Base-by-base conservation (phyloP, 495 filamentous ascomycete genomes). In the Talaromyces nanjingensis region DNA sequence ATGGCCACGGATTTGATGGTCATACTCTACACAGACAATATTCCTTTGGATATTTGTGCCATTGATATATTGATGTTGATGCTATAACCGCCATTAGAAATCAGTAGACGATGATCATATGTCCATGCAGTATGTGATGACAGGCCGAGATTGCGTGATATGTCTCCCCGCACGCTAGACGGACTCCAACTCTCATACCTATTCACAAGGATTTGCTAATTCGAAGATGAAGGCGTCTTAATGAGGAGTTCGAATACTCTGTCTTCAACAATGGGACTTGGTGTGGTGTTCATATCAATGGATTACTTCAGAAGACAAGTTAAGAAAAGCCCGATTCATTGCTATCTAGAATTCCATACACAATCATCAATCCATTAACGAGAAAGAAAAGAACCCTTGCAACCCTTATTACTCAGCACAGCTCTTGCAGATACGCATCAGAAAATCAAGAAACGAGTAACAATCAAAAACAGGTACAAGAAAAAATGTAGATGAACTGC, bases 1-100 rank as follows among this genome's bases (percentile, higher is more conserved):
- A 83, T 75, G 5, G 81, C 79, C 2, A 83, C 78, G 2, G 78
- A 81, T 62, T 73, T 80, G 65, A 81, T 76, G 22, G 59, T 29
- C 52, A 55, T 55, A 49, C 45, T 49, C 45, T 49, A 49, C 16
- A 49, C n/a, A 20, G 7, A 49, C 6, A 49, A 20, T 49, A 49
- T n/a, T n/a, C 6, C 6, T 20, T 20, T 49, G 16, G 42, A n/a
- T 49, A 6, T 37, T 37, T 31, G 42, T 45, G 42, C 45, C 45
- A 49, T 49, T 9, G 1, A 20, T 49, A 9, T 49, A n/a, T 20
- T 8, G n/a, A 49, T 8, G 11, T 18, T 9, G 45, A 22, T 49
- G 18, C n/a, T 20, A 42, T 20, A 1, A 9, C 45, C 18, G 6
- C 45, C 18, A 49, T 49, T 49, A 49, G 45, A 49, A 49, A 49